A percentile compares a stretch with the other conserved stretches of the same genome.
phyloP scores from a whole-genome alignment of 208 protist species.

The Porcisia hertigi region DNA sequence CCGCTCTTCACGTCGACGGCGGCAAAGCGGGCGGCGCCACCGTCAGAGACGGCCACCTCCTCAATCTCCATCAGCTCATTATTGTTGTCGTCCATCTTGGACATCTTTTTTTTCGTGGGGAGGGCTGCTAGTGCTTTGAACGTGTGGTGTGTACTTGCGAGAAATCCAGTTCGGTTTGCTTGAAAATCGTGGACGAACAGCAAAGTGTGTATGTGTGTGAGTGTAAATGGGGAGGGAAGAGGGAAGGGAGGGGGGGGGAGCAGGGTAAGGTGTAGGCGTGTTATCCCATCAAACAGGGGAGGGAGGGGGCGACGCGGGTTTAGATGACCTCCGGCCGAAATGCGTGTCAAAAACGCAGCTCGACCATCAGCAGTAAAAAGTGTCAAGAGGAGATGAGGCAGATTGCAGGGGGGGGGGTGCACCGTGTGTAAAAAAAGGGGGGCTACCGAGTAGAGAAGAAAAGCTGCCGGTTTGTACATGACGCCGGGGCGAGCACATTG shows the following conservation, averaged over 20 bases:
- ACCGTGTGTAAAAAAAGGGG: background rate
- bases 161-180: too few species aligned
- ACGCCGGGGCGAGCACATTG: too few species aligned
- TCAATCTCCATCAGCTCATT: conserved; percentile 92
- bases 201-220: background rate
- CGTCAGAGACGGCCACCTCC: conserved; percentile 88
- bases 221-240: background rate
- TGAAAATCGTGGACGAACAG: too few species aligned
- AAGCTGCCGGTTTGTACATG: too few species aligned
- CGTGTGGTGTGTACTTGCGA: background rate
- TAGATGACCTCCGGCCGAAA: too few species aligned
- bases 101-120: conserved; percentile 29
- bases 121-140: background rate
- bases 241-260: too few species aligned
- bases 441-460: background rate
- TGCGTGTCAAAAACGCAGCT: too few species aligned
- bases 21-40: conserved; percentile 75
- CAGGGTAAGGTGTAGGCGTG: too few species aligned
- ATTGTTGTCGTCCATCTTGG: conserved; percentile 44
- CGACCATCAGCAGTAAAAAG: too few species aligned
- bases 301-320: too few species aligned
- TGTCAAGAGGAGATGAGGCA: too few species aligned
- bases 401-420: background rate
- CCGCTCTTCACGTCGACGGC: conserved; percentile 84
- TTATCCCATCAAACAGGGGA: too few species aligned